A percentile compares a stretch with the other conserved stretches of the same genome.
Evolutionary conservation across 192 early-diverging fungal species (phyloP).

Genomic region (Lobosporangium transversale): DNA sequence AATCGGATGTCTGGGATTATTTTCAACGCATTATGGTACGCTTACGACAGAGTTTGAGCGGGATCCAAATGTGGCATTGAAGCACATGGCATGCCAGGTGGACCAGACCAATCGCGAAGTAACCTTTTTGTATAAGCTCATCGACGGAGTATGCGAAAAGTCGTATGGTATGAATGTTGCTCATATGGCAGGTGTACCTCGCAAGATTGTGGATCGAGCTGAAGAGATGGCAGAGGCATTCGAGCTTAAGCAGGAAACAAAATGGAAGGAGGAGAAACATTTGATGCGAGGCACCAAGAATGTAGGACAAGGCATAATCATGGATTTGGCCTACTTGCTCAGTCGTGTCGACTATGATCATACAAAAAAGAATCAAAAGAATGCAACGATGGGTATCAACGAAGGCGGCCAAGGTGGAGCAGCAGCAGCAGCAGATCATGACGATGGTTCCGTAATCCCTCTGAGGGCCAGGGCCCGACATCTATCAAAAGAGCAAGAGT

Average conservation of each 20-base stretch:
- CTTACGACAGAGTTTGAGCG: conserved; percentile 87
- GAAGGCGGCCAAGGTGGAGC: conserved; percentile 2
- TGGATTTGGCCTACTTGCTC: conserved; percentile 43
- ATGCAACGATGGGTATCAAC: not conserved
- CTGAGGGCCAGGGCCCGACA: not conserved
- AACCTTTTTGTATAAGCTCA: conserved; percentile 94
- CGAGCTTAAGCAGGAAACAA: conserved; percentile 62
- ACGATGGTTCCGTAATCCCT: not conserved
- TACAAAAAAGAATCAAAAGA: too few species aligned
- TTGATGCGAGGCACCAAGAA: conserved; percentile 22
- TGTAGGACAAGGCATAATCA: conserved; percentile 40
- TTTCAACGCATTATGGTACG: conserved; percentile 96
- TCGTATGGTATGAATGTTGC: conserved; percentile 99
- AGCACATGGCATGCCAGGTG: conserved; percentile 88
- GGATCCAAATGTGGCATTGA: conserved; percentile 80
- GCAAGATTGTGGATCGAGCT: conserved; percentile 75
- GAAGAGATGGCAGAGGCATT: conserved; percentile 77
- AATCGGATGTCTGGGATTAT: conserved; percentile 89
- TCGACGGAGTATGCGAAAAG: conserved; percentile 86
- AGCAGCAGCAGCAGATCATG: not conserved
- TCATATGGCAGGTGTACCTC: conserved; percentile 92
- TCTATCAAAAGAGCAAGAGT: conserved; percentile 31
- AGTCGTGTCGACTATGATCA: conserved; percentile 7
- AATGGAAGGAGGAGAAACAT: conserved; percentile 24
- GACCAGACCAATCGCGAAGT: conserved; percentile 87